Evolutionary conservation across 2,329 filamentous ascomycete species (phyloP).

Genomic region (Fusarium zealandicum): DNA sequence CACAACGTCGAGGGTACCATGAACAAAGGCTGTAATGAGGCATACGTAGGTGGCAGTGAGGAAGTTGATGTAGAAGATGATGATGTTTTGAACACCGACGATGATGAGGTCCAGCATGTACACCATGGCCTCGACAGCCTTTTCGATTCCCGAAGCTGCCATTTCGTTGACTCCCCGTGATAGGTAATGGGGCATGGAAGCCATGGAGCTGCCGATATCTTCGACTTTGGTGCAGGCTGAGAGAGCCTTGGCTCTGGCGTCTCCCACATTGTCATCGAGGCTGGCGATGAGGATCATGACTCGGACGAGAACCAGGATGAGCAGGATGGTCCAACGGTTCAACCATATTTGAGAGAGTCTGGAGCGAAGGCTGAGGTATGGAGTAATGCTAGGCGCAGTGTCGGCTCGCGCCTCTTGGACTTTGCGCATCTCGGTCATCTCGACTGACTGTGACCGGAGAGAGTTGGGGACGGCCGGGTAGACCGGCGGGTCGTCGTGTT

Average conservation of each 20-base stretch:
- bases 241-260: conserved; percentile 81
- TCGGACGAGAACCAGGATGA: conserved; percentile 84
- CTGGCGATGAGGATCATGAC: conserved; percentile 77
- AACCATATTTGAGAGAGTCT: conserved; percentile 96
- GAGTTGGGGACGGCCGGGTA: conserved; percentile 51
- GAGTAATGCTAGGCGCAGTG: conserved; percentile 77
- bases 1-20: conserved; percentile 77
- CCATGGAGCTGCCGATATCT: conserved; percentile 91
- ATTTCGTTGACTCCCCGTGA: conserved; percentile 87
- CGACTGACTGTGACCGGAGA: conserved; percentile 49
- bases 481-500: conserved; percentile 40
- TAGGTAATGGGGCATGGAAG: conserved; percentile 97
- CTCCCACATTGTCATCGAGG: conserved; percentile 75
- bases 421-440: conserved; percentile 45
- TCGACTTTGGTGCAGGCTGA: conserved; percentile 92
- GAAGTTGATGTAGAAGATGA: conserved; percentile 92
- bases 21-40: conserved; percentile 82
- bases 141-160: conserved; percentile 79
- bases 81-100: conserved; percentile 83
- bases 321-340: conserved; percentile 93
- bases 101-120: conserved; percentile 79
- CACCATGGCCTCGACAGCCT: conserved; percentile 81
- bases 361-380: conserved; percentile 88
- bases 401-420: conserved; percentile 51
- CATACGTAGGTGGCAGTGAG: conserved; percentile 90